Evolutionary conservation across 129 eudicot genomes (phyloP), one percentile per base, ranked within the genome.

Genomic region (Erigeron canadensis): DNA sequence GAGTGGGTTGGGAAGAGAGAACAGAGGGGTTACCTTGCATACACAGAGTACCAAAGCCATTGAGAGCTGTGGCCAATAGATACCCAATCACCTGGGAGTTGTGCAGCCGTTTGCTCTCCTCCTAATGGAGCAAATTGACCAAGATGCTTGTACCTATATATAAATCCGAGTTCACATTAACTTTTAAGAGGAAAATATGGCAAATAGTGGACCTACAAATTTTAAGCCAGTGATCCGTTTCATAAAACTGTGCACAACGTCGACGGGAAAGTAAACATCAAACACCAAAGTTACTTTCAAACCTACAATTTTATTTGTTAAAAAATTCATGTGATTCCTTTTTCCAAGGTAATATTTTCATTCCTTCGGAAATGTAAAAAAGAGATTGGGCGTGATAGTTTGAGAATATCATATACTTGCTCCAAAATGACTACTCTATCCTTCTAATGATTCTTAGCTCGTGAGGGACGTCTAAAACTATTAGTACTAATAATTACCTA

Each of bases 11-110:
- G 28, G 2, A 19, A 17, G 71, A 72, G 10, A 7, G 65, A 50
- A 13, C 8, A 8, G 67, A 10, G 56, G 55, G 7, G 53, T 71
- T 53, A 91, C 97, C 97, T 91, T 59, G 97, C 91, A 81, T 91
- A 91, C 40, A 91, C 86, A 40, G 97, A 91, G 80, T 91, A 91
- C 97, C 97, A 91, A 56, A 91, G 91, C 97, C 97, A 91, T 75
- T 91, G 97, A 64, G 86, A 79, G 81, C 97, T 91, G 11, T 85
- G 95, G 47, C 97, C 97, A 70, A 91, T 91, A 23, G 97, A 91
- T 74, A 91, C 95, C 97, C 97, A 91, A 80, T 91, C 97, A 81
- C 97, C 97, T 12, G 97, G 97, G 65, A 90, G 96, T 79, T 90
- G 90, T 28, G 96, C 96, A 7, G 91, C 96, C 39, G 96, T 89